These are phyloP conservation scores for Jimgerdemannia flammicorona DNA, from an alignment of 192 early-diverging fungal genomes.

Conservation along the genomic window DNA sequence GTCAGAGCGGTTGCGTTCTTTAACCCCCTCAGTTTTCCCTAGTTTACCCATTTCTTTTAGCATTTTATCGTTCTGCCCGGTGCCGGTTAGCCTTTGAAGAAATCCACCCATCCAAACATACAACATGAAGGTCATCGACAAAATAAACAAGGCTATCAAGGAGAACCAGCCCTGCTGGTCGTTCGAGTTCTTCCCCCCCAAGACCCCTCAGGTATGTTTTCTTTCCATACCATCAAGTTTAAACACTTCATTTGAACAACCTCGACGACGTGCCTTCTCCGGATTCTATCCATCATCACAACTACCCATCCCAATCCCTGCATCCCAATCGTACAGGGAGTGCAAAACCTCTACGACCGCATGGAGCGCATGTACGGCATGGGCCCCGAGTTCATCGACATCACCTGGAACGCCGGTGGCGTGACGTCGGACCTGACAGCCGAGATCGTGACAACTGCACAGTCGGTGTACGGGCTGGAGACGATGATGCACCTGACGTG, in stretches of 20 bases:
- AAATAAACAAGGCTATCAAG: slow-evolving; percentile 62
- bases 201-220: slow-evolving; percentile 66
- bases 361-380: slow-evolving; percentile 92
- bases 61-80: background rate
- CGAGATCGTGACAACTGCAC: slow-evolving; percentile 81
- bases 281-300: background rate
- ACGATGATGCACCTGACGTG: slow-evolving; percentile 97
- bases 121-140: slow-evolving; percentile 72
- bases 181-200: slow-evolving; percentile 99
- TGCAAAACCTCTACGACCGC: slow-evolving; percentile 90
- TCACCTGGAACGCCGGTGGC: slow-evolving; percentile 98
- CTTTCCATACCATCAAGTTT: background rate
- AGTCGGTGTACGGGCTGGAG: slow-evolving; percentile 89
- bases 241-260: too few species aligned
- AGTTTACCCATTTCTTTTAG: background rate
- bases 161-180: slow-evolving; percentile 77
- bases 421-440: slow-evolving; percentile 83
- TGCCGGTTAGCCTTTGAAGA: background rate
- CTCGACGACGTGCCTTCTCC: too few species aligned
- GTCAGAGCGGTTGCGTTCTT: background rate
- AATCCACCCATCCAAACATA: background rate
- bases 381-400: slow-evolving; percentile 91
- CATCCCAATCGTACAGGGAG: slow-evolving; percentile 48
- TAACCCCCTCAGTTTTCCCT: background rate
- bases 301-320: background rate